These are phyloP conservation scores for Sphagnum tenellum DNA, from an alignment of 225 moss, liverwort and hornwort species.

Conservation along the genomic window DNA sequence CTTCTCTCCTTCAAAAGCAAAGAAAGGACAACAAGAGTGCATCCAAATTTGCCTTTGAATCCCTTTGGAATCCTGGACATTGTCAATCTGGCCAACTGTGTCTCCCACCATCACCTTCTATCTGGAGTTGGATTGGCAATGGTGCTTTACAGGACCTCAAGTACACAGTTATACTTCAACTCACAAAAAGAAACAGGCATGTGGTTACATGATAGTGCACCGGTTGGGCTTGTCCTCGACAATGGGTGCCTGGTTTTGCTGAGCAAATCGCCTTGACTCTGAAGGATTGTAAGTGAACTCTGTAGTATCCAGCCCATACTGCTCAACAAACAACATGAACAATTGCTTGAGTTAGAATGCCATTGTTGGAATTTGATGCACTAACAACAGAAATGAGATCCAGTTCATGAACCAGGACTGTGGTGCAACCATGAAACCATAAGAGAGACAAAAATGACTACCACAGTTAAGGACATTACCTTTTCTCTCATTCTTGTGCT, in stretches of 20 bases:
- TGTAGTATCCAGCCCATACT: conserved; percentile 78
- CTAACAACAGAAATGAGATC: not conserved
- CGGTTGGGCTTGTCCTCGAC: conserved; percentile 70
- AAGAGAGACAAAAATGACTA: not conserved
- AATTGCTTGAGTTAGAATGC: not conserved
- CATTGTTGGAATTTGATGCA: conserved; percentile 1
- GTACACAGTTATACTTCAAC: too few relatives aligned
- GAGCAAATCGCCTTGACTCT: conserved; percentile 60
- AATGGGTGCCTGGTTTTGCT: conserved; percentile 34
- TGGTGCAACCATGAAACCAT: not conserved
- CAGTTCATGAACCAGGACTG: not conserved
- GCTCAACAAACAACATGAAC: conserved; percentile 8
- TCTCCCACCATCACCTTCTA: too few relatives aligned
- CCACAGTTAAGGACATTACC: conserved; percentile 12
- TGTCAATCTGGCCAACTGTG: too few relatives aligned
- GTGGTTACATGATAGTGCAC: conserved; percentile 74
- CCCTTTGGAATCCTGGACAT: too few relatives aligned
- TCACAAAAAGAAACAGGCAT: conserved; percentile 5
- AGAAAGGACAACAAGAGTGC: too few relatives aligned
- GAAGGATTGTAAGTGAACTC: conserved; percentile 76
- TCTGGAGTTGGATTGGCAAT: too few relatives aligned
- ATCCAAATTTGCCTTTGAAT: too few relatives aligned
- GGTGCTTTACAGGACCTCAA: too few relatives aligned
- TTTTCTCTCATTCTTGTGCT: conserved; percentile 97
- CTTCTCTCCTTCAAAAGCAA: too few relatives aligned